phyloP scores from a whole-genome alignment of 768 basidiomycete genomes.

The Amyloporia xantha region DNA sequence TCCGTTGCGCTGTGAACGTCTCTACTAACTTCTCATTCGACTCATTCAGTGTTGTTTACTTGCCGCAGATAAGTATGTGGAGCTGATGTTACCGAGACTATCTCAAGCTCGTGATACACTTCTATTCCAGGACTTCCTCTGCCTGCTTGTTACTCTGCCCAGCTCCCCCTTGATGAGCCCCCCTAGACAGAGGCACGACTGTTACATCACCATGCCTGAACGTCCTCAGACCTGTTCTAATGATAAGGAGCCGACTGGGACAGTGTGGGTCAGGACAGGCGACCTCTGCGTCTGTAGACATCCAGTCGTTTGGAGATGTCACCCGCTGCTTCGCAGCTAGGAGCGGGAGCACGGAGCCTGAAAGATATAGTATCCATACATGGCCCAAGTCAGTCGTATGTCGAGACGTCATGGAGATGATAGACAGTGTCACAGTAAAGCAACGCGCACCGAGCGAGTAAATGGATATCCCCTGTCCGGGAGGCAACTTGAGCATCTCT shows the following conservation, averaged over 20 bases:
- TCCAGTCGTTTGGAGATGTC: slow-evolving; percentile 55
- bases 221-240: slow-evolving; percentile 40
- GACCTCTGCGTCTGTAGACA: slow-evolving; percentile 57
- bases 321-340: slow-evolving; percentile 60
- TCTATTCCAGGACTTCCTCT: too few species aligned
- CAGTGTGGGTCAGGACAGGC: slow-evolving; percentile 68
- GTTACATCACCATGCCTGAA: slow-evolving; percentile 54
- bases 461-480: slow-evolving; percentile 60
- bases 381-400: background rate
- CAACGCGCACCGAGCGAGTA: slow-evolving; percentile 53
- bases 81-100: too few species aligned
- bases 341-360: slow-evolving; percentile 58
- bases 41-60: too few species aligned
- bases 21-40: too few species aligned
- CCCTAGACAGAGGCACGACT: slow-evolving; percentile 31
- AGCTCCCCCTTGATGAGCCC: too few species aligned
- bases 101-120: too few species aligned
- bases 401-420: background rate
- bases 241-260: slow-evolving; percentile 46
- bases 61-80: too few species aligned
- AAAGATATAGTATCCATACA: background rate
- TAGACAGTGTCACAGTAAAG: background rate
- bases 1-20: too few species aligned
- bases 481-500: slow-evolving; percentile 56
- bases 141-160: too few species aligned